These are phyloP conservation scores for Hylodesmum podocarpum DNA, from an alignment of 306 rosid species.

Conservation along the genomic window DNA sequence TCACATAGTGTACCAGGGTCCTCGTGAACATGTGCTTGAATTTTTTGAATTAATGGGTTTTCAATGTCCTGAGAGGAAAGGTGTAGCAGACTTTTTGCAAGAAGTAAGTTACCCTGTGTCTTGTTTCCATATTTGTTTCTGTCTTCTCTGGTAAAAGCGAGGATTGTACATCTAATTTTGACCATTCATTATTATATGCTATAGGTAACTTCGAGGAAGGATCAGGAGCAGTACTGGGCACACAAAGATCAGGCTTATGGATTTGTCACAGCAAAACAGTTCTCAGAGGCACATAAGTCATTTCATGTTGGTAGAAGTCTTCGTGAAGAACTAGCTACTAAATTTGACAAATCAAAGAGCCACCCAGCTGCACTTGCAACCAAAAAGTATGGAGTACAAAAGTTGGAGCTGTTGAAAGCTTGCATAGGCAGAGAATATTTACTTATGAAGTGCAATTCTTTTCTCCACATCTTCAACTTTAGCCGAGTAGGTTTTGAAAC, in stretches of 20 bases:
- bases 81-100: slow-evolving; percentile 64
- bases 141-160: not conserved
- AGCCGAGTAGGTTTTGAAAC: slow-evolving; percentile 44
- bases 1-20: slow-evolving; percentile 59
- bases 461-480: slow-evolving; percentile 51
- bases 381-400: slow-evolving; percentile 47
- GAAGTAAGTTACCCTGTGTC: slow-evolving; percentile 39
- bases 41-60: slow-evolving; percentile 55
- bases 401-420: slow-evolving; percentile 47
- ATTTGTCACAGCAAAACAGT: slow-evolving; percentile 46
- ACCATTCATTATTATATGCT: not conserved
- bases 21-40: slow-evolving; percentile 44
- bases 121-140: not conserved
- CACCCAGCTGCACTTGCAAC: slow-evolving; percentile 54
- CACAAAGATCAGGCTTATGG: slow-evolving; percentile 42
- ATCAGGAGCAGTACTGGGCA: slow-evolving; percentile 60
- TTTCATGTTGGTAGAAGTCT: slow-evolving; percentile 47
- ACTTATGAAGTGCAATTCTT: slow-evolving; percentile 64
- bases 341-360: slow-evolving; percentile 58
- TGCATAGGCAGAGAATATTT: slow-evolving; percentile 57
- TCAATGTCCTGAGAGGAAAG: slow-evolving; percentile 57
- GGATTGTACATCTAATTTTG: not conserved
- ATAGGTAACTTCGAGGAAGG: slow-evolving; percentile 66
- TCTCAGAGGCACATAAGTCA: slow-evolving; percentile 41
- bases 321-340: slow-evolving; percentile 41